Evolutionary conservation across 768 basidiomycete species (phyloP), one percentile per base, ranked within the genome.

Genomic region (Kwoniella dendrophila): DNA sequence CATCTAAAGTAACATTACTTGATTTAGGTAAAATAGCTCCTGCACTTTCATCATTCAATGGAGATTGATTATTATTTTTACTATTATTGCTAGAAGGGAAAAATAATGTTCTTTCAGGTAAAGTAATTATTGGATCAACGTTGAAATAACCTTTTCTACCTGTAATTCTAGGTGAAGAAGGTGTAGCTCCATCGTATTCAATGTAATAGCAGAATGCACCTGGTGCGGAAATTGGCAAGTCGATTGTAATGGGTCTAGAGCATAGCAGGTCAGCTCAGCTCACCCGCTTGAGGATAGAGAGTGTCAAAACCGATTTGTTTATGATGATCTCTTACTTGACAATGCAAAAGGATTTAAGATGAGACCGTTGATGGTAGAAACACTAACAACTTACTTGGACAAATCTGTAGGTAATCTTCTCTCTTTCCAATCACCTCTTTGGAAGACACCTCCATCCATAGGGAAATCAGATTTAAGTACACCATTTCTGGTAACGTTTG

Each of bases 401-500:
- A 77, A 60, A 52, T 79, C 78, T 7, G 51, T 62, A 16, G 73
- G 73, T 32, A 79, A 64, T 52, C 70, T 87, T 74, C 90, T 83
- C 77, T 92, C 84, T 1, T 86, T 82, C 75, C 89, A 90, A 50
- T 80, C 83, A 63, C 87, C 86, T 29, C 96, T 85, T 43, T 85
- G 85, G 76, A 97, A 98, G 20, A 78, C 80, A 33, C 92, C 92
- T 3, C 94, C 95, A 69, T 98, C 90, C 5, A 99, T 84, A 1
- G 96, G 96, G 72, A 98, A 97, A 78, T 98, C 97, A 60, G 93
- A 95, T 82, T 88, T 92, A 79, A 99, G 90, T 1, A 92, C 84
- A 53, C 93, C 96, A 71, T 94, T 90, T 72, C 86, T 87, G 7
- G 90, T 86, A 10, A 92, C 91, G 1, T 91, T 88, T 2, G 93